Conservation (phyloP, 805 yeast species). For the Yarrowia alimentaria region DNA sequence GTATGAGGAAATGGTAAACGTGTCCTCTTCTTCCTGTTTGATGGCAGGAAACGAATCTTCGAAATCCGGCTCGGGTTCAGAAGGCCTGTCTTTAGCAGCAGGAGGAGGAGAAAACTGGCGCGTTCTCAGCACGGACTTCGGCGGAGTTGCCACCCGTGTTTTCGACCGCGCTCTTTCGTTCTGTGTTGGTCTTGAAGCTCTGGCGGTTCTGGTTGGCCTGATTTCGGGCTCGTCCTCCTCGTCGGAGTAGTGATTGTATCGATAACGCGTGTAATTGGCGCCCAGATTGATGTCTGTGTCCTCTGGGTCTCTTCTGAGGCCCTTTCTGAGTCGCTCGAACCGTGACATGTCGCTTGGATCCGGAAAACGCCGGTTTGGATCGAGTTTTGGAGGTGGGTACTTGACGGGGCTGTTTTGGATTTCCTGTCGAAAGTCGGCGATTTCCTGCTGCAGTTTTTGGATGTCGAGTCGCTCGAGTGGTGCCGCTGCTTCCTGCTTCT, state of each 20-base stretch:
- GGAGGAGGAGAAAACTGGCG: too few relatives aligned
- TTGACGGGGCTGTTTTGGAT: slow-evolving; percentile 9
- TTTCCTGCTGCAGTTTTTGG: slow-evolving; percentile 1
- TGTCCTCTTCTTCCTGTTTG: not conserved
- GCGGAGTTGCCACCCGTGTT: too few relatives aligned
- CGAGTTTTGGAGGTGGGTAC: slow-evolving; percentile 12
- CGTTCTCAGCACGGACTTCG: too few relatives aligned
- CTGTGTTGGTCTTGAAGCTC: too few relatives aligned
- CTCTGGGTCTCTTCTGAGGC: slow-evolving; percentile 9
- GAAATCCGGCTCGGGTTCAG: not conserved
- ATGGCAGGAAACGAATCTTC: slow-evolving; percentile 2
- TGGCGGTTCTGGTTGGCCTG: too few relatives aligned
- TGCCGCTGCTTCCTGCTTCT: not conserved
- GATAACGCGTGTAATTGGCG: not conserved
- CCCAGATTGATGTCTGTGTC: slow-evolving; percentile 16
- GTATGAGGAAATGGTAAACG: not conserved
- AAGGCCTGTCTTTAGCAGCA: not conserved
- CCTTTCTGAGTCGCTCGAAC: slow-evolving; percentile 7
- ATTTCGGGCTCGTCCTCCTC: not conserved
- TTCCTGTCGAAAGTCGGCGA: slow-evolving; percentile 7
- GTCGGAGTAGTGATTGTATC: not conserved
- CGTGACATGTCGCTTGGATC: slow-evolving; percentile 1
- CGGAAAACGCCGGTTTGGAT: slow-evolving; percentile 7
- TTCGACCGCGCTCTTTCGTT: too few relatives aligned
- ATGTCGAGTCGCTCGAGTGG: slow-evolving; percentile 8